phyloP scores from a whole-genome alignment of 1,284 basidiomycete species.

The Mycena sp. region DNA sequence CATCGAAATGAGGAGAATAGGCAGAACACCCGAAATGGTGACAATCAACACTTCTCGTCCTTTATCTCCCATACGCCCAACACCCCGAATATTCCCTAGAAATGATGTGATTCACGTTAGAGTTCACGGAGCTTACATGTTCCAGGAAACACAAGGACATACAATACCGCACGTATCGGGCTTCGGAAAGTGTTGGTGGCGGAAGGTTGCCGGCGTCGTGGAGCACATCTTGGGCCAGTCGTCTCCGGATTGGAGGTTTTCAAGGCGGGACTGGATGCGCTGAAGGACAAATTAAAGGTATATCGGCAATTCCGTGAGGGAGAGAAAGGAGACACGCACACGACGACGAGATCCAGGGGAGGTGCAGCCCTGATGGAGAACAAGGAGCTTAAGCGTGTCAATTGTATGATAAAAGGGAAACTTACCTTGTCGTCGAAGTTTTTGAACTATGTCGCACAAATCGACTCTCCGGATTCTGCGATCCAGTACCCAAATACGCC shows the following conservation, averaged over 20 bases:
- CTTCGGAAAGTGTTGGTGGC: constrained; percentile 15
- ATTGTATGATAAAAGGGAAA: constrained; percentile 13
- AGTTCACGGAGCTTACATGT: constrained; percentile 3
- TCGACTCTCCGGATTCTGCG: constrained; percentile 10
- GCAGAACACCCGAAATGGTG: constrained; percentile 9
- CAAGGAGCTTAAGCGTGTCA: constrained; percentile 11
- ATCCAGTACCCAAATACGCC: constrained; percentile 16
- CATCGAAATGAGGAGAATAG: constrained; percentile 13
- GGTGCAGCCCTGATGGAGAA: constrained; percentile 14
- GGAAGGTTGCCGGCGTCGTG: constrained; percentile 14
- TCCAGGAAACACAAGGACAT: constrained; percentile 14
- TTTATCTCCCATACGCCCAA: constrained; percentile 10
- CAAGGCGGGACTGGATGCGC: constrained; percentile 18
- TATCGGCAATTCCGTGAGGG: constrained; percentile 8
- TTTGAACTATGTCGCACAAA: constrained; percentile 17
- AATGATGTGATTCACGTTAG: constrained; percentile 14
- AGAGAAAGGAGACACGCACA: constrained; percentile 14
- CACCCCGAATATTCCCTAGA: constrained; percentile 12
- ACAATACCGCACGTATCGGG: constrained; percentile 16
- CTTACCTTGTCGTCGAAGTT: constrained; percentile 13
- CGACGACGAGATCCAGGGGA: constrained; percentile 16
- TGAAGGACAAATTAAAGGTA: constrained; percentile 12
- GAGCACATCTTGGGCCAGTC: constrained; percentile 12
- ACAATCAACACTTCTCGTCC: constrained; percentile 11
- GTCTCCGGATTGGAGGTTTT: constrained; percentile 15